These are phyloP conservation scores for Lojkania enalia DNA, from an alignment of 2,329 filamentous ascomycete species.

Conservation along the genomic window DNA sequence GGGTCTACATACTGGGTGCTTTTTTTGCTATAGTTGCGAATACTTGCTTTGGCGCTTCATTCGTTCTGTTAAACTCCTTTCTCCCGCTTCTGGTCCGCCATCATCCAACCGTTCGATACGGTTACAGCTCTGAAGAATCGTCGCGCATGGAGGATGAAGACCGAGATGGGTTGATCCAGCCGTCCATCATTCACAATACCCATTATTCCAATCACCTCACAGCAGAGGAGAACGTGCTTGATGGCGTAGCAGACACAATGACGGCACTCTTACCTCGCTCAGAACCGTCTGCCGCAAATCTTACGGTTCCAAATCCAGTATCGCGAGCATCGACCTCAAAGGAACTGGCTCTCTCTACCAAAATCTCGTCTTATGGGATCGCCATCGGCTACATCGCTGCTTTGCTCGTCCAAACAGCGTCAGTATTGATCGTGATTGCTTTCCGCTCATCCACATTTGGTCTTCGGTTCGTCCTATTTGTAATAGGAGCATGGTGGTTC, in stretches of 20 bases:
- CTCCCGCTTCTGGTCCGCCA: slow-evolving; percentile 87
- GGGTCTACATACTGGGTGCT: slow-evolving; percentile 78
- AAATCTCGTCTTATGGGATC: slow-evolving; percentile 89
- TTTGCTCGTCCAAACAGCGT: slow-evolving; percentile 78
- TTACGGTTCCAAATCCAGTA: slow-evolving; percentile 34
- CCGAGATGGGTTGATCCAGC: slow-evolving; percentile 14
- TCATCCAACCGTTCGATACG: slow-evolving; percentile 64
- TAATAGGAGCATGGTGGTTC: slow-evolving; percentile 92
- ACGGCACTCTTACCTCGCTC: slow-evolving; percentile 42
- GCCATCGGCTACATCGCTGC: slow-evolving; percentile 92
- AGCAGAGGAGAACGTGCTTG: slow-evolving; percentile 28
- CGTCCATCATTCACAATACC: slow-evolving; percentile 25
- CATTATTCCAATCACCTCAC: slow-evolving; percentile 33
- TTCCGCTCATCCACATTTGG: slow-evolving; percentile 76
- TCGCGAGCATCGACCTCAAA: slow-evolving; percentile 53
- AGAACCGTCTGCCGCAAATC: slow-evolving; percentile 22
- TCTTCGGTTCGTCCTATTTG: slow-evolving; percentile 81
- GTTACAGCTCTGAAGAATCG: slow-evolving; percentile 20
- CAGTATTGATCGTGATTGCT: slow-evolving; percentile 70
- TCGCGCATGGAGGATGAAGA: slow-evolving; percentile 34
- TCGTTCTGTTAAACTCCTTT: slow-evolving; percentile 94
- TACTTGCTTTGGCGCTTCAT: slow-evolving; percentile 91
- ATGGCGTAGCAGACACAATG: slow-evolving; percentile 38
- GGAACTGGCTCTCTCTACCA: slow-evolving; percentile 81
- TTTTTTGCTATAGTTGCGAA: slow-evolving; percentile 88